phyloP scores from a whole-genome alignment of 108 stramenopile species.

The Schizochytrium sp. region DNA sequence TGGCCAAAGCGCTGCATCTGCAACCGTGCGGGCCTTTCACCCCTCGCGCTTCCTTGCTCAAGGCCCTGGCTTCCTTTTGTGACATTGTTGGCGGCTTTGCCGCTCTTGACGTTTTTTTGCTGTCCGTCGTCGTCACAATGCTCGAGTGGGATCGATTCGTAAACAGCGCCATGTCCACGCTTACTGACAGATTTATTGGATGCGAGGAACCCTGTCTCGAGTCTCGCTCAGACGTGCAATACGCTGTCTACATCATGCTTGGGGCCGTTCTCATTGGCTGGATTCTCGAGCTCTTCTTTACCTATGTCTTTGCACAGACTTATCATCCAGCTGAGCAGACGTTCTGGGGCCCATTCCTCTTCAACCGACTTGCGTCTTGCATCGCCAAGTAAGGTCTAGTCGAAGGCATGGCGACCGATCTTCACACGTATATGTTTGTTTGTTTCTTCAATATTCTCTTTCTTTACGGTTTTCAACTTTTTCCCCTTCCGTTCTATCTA shows the following conservation, averaged over 20 bases:
- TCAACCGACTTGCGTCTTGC: neutral
- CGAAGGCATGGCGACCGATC: no score
- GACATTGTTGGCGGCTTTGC: neutral
- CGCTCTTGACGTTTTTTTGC: neutral
- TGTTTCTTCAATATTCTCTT: no score
- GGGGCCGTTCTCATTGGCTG: neutral
- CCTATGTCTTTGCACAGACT: neutral
- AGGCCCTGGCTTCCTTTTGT: neutral
- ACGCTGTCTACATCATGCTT: neutral
- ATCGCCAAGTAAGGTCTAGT: no score
- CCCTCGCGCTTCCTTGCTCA: neutral
- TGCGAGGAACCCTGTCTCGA: neutral
- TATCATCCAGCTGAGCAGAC: neutral
- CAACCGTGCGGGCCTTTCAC: neutral
- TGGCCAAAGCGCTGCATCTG: neutral
- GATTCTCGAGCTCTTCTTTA: neutral
- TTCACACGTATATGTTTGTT: no score
- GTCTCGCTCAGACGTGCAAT: neutral
- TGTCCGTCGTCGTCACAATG: neutral
- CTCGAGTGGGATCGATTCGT: slow-evolving; percentile 4
- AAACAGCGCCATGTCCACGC: neutral
- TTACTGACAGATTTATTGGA: neutral
- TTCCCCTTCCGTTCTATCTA: no score
- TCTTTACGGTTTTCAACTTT: no score
- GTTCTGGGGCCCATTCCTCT: neutral